Evolutionary conservation across 768 basidiomycete species (phyloP).

Genomic region (Amanita phalloides): DNA sequence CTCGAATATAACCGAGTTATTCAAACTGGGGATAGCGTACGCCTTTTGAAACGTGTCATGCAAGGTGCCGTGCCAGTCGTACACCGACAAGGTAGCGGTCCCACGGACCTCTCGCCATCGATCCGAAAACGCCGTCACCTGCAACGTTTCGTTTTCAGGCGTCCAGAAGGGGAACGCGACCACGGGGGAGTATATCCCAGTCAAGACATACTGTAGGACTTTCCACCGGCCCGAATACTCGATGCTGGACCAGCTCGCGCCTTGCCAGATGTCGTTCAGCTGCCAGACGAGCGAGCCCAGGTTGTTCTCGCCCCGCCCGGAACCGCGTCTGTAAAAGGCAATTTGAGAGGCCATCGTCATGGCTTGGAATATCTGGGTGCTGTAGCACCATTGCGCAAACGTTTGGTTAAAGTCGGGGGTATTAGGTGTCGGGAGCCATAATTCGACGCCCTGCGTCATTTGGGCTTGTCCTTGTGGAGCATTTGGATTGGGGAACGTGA

Average conservation of each 20-base stretch:
- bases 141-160: constrained; percentile 32
- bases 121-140: constrained; percentile 43
- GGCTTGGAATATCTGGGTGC: constrained; percentile 50
- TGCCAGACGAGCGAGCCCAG: constrained; percentile 51
- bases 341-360: constrained; percentile 51
- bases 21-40: constrained; percentile 36
- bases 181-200: constrained; percentile 33
- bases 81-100: constrained; percentile 42
- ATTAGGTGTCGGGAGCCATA: constrained; percentile 44
- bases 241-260: constrained; percentile 42
- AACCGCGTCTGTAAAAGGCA: constrained; percentile 49
- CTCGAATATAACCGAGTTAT: constrained; percentile 34
- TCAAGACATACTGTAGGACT: constrained; percentile 41
- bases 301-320: constrained; percentile 47
- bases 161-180: constrained; percentile 49
- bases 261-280: constrained; percentile 54
- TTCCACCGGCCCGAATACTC: constrained; percentile 55
- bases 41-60: constrained; percentile 25
- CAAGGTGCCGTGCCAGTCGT: constrained; percentile 37
- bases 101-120: constrained; percentile 36
- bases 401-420: constrained; percentile 42
- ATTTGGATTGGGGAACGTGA: constrained; percentile 46
- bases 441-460: constrained; percentile 38
- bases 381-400: constrained; percentile 55
- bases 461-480: constrained; percentile 40